These are phyloP conservation scores for Mortierella sp. DNA, from an alignment of 371 early-diverging fungal genomes.

Conservation along the genomic window DNA sequence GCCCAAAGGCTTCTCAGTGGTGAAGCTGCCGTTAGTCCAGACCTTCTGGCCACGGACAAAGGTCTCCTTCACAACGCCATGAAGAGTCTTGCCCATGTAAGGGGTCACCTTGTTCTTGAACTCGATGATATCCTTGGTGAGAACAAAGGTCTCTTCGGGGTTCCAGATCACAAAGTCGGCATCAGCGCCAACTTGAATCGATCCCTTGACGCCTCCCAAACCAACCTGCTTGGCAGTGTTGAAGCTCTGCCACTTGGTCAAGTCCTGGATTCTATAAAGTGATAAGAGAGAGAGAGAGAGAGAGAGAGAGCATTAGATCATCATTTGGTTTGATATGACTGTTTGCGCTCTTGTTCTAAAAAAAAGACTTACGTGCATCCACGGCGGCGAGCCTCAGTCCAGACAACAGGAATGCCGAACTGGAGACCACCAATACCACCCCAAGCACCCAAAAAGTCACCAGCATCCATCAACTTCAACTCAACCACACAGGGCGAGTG, in stretches of 20 bases:
- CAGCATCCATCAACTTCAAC: slow-evolving; percentile 72
- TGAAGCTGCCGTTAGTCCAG: slow-evolving; percentile 52
- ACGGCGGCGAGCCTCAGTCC: slow-evolving; percentile 81
- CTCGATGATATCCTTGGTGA: slow-evolving; percentile 69
- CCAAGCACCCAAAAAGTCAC: slow-evolving; percentile 85
- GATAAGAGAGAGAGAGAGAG: neutral
- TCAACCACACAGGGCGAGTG: slow-evolving; percentile 87
- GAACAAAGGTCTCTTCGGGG: slow-evolving; percentile 69
- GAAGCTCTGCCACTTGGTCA: slow-evolving; percentile 74
- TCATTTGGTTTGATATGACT: too few relatives aligned
- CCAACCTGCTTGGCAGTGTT: slow-evolving; percentile 73
- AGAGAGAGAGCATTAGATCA: neutral
- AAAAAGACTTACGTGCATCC: slow-evolving; percentile 63
- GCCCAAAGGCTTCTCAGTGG: slow-evolving; percentile 41
- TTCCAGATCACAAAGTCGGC: slow-evolving; percentile 85
- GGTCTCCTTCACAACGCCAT: slow-evolving; percentile 77
- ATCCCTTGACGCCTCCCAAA: slow-evolving; percentile 73
- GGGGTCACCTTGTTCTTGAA: slow-evolving; percentile 88
- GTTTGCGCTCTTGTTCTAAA: neutral
- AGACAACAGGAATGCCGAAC: slow-evolving; percentile 81
- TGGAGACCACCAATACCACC: slow-evolving; percentile 89
- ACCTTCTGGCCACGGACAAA: slow-evolving; percentile 78
- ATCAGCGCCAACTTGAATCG: slow-evolving; percentile 72
- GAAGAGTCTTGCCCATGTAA: slow-evolving; percentile 69
- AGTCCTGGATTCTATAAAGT: slow-evolving; percentile 61